Evolutionary conservation across 1,284 basidiomycete genomes (phyloP), one percentile per base, ranked within the genome.

Genomic region (Microbotryum saponariae): DNA sequence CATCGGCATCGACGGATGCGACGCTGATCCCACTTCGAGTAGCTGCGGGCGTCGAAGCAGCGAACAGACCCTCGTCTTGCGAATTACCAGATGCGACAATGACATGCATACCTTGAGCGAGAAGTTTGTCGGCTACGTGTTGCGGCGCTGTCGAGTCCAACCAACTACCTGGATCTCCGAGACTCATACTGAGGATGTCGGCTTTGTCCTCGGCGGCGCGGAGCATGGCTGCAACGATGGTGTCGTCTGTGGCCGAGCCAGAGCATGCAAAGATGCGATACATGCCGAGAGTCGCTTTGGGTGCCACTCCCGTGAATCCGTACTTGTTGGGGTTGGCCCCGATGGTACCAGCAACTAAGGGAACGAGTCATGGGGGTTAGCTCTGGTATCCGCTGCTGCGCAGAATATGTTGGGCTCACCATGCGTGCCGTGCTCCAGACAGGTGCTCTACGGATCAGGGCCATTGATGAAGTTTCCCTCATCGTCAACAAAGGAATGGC

Each of bases 101-200:
- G 37, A 52, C 33, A 37, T 37, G 37, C 37, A 37, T 37, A 10
- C 37, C 37, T 37, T 37, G 9, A 16, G 37, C 14, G 9, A 37
- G 37, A 37, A 37, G 37, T 37, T 37, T 37, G 6, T 37, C 37
- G 9, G 37, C 37, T 12, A 37, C 8, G 14, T 37, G 37, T 37
- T 82, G 82, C 44, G 78, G 76, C 9, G 79, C 80, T 73, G 83
- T 84, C n/a, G 72, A 71, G 6, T 42, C 33, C 44, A 83, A 78
- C 27, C 82, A 76, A 25, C 83, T 83, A 27, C 82, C 83, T 6
- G 72, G 74, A 42, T 70, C 70, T 3, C 78, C 76, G 64, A 75
- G 37, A 37, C 37, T 37, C 37, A 37, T 37, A 16, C 37, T 37
- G 37, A 37, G 10, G 14, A 37, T 37, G 37, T 37, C 37, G 37